Base-by-base conservation (phyloP, 2,329 filamentous ascomycete genomes). In the Emergomyces pasteurianus region DNA sequence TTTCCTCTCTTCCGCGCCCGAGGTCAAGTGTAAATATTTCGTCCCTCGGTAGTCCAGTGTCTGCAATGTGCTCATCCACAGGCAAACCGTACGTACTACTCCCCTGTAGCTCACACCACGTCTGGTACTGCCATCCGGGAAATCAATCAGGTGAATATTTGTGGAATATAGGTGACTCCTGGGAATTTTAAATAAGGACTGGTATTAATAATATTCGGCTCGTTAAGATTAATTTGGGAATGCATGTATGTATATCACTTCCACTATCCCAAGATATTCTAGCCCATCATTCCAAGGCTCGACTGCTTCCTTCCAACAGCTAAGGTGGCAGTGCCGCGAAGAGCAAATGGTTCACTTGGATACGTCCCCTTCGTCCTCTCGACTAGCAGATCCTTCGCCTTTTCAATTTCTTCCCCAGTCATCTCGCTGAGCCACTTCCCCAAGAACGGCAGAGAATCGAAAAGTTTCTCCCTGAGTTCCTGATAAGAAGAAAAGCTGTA, bases 31-130 rank as follows among this genome's bases (percentile, higher is more conserved):
- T 74, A 80, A n/a, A n/a, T n/a, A n/a, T 66, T 83, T 83, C 0
- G 73, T 79, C 1, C 77, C 79, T 0, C 80, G 74, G 61, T 77
- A 83, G 1, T 77, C 81, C 61, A 80, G 74, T 65, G 81, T 81
- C 81, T 65, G n/a, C 74, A 65, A 79, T 76, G 2, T 76, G 63
- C 9, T 75, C 69, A 26, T 76, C 74, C 0, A 74, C 66, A 0
- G 80, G 74, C 53, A 83, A 80, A 18, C 80, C 79, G 63, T 81
- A 80, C 0, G 81, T 69, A 1, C 77, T 78, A 0, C 76, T 78
- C 8, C 71, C 66, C 4, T 68, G 66, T 18, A n/a, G n/a, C n/a
- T 73, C 70, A 7, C 73, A 69, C 54, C 70, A 70, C 55, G 69
- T 66, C 54, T 71, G 74, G 68, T 72, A 78, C 49, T 69, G 69